phyloP scores from a whole-genome alignment of 2,329 filamentous ascomycete species.

The Ceratocystis variospora region DNA sequence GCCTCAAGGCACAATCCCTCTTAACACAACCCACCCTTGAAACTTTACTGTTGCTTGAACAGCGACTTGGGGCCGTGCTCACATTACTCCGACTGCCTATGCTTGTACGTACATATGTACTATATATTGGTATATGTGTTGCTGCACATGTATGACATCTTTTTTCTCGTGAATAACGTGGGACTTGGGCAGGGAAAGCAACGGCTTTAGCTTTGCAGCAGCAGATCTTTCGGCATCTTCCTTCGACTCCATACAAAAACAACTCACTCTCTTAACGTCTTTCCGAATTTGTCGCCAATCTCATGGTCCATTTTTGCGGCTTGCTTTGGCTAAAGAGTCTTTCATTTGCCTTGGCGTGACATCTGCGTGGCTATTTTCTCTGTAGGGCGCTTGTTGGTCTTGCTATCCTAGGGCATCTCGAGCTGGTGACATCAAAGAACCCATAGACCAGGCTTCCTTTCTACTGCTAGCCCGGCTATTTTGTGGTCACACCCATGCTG shows the following conservation, averaged over 20 bases:
- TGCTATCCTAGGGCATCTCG: neutral
- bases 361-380: neutral
- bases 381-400: neutral
- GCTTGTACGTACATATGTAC: neutral
- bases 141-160: neutral
- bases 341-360: neutral
- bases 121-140: neutral
- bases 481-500: neutral
- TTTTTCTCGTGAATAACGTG: neutral
- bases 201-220: neutral
- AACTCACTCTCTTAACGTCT: neutral
- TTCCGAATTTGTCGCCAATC: neutral
- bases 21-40: neutral
- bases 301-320: neutral
- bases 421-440: neutral
- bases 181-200: conserved; percentile 3
- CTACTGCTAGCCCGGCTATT: neutral
- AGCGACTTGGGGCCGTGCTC: neutral
- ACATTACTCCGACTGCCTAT: neutral
- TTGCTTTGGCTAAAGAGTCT: neutral
- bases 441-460: neutral
- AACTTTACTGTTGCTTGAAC: too few relatives aligned
- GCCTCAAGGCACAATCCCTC: neutral
- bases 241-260: conserved; percentile 1
- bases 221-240: neutral